Evolutionary conservation across 306 rosid genomes (phyloP).

Genomic region (Trifolium pratense): DNA sequence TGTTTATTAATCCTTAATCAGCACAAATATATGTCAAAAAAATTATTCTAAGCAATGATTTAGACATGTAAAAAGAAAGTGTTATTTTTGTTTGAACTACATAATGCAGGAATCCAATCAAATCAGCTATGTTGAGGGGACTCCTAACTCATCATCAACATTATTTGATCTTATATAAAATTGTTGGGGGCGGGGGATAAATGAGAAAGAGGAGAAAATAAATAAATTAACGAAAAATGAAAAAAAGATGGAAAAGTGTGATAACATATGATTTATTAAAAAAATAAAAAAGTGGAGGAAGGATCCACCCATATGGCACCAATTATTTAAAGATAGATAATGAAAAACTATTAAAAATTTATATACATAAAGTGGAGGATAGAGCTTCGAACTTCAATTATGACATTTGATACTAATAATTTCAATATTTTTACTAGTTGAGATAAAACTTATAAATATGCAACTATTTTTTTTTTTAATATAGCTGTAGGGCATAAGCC

Average conservation of each 20-base stretch:
- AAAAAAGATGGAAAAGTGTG: background rate
- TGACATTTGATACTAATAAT: too few species aligned
- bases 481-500: too few species aligned
- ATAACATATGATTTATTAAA: background rate
- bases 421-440: too few species aligned
- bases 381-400: too few species aligned
- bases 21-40: slow-evolving; percentile 13
- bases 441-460: too few species aligned
- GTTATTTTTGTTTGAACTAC: slow-evolving; percentile 30
- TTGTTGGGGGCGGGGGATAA: background rate
- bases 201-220: background rate
- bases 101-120: slow-evolving; percentile 27
- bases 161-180: slow-evolving; percentile 13
- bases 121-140: slow-evolving; percentile 27
- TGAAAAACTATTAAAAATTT: too few species aligned
- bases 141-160: slow-evolving; percentile 34
- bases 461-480: too few species aligned
- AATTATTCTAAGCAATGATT: slow-evolving; percentile 13
- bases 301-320: slow-evolving; percentile 18
- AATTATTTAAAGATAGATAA: background rate
- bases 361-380: too few species aligned
- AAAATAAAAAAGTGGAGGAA: background rate
- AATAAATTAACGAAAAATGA: background rate
- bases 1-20: slow-evolving; percentile 20
- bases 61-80: slow-evolving; percentile 21